Evolutionary conservation across 768 basidiomycete genomes (phyloP).

Genomic region (Naematelia aurantialba): DNA sequence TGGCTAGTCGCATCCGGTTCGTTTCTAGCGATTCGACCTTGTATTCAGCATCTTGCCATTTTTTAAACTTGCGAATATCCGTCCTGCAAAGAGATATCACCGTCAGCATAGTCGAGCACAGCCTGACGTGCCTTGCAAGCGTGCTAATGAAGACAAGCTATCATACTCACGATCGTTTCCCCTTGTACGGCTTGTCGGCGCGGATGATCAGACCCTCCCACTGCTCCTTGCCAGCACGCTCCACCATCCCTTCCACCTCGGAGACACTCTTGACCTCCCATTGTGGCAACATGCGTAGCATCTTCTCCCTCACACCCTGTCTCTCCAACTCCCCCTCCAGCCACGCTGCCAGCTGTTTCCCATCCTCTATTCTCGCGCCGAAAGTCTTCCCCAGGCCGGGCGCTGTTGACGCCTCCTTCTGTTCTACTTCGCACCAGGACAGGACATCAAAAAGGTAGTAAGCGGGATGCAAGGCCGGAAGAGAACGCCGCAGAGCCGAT

Average conservation of each 20-base stretch:
- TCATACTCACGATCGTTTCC: slow-evolving; percentile 38
- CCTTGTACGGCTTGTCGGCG: slow-evolving; percentile 42
- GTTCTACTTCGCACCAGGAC: slow-evolving; percentile 20
- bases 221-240: slow-evolving; percentile 36
- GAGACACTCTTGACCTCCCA: slow-evolving; percentile 17
- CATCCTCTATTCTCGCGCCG: slow-evolving; percentile 28
- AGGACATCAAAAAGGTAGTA: slow-evolving; percentile 44
- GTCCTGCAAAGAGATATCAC: too few relatives aligned
- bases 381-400: slow-evolving; percentile 26
- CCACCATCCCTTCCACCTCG: slow-evolving; percentile 40
- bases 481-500: slow-evolving; percentile 26
- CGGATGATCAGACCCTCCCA: slow-evolving; percentile 48
- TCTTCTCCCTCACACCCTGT: slow-evolving; percentile 16
- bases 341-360: slow-evolving; percentile 20
- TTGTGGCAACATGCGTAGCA: slow-evolving; percentile 32
- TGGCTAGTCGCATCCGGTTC: slow-evolving; percentile 33
- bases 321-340: slow-evolving; percentile 16
- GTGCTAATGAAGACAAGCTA: too few relatives aligned
- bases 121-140: too few relatives aligned
- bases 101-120: too few relatives aligned
- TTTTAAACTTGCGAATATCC: slow-evolving; percentile 48
- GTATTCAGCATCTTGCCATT: slow-evolving; percentile 49
- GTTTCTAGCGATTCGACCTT: slow-evolving; percentile 30
- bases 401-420: not conserved
- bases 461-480: slow-evolving; percentile 23